Conservation (phyloP, 352 stramenopile genomes). For the Aphanomyces euteiches region DNA sequence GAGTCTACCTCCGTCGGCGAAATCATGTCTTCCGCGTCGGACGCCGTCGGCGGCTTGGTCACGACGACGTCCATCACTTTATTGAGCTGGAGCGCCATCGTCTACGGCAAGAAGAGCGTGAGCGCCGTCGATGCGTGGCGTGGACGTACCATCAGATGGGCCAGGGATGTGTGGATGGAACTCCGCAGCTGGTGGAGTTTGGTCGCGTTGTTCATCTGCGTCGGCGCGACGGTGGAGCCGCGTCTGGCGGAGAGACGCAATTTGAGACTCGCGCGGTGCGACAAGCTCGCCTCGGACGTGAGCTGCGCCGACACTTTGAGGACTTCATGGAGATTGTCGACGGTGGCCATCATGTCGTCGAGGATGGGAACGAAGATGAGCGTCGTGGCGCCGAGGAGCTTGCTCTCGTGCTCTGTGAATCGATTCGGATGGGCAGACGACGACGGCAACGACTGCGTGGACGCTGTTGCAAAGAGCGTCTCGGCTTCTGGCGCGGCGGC, state of each 20-base stretch:
- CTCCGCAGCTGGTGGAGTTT: background rate
- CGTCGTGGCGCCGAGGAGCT: background rate
- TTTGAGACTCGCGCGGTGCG: background rate
- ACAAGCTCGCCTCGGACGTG: background rate
- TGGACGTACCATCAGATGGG: constrained; percentile 3
- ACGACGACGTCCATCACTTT: background rate
- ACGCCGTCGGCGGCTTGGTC: too few species aligned
- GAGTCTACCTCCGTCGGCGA: too few species aligned
- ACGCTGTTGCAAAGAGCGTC: background rate
- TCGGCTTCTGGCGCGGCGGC: background rate
- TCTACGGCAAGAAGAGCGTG: background rate
- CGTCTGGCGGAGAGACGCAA: background rate
- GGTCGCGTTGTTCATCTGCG: background rate
- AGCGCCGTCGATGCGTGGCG: background rate
- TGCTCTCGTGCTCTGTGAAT: too few species aligned
- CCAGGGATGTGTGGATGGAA: background rate
- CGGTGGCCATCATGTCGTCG: constrained; percentile 28
- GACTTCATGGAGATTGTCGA: constrained; percentile 23
- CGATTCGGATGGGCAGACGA: background rate
- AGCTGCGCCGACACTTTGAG: background rate
- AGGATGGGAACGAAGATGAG: constrained; percentile 17
- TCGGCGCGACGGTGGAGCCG: background rate
- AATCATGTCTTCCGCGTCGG: too few species aligned
- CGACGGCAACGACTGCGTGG: background rate
- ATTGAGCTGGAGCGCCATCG: constrained; percentile 9